A percentile compares a stretch with the other conserved stretches of the same genome.
phyloP scores from a whole-genome alignment of 257 asterid genomes.

The Echium plantagineum region DNA sequence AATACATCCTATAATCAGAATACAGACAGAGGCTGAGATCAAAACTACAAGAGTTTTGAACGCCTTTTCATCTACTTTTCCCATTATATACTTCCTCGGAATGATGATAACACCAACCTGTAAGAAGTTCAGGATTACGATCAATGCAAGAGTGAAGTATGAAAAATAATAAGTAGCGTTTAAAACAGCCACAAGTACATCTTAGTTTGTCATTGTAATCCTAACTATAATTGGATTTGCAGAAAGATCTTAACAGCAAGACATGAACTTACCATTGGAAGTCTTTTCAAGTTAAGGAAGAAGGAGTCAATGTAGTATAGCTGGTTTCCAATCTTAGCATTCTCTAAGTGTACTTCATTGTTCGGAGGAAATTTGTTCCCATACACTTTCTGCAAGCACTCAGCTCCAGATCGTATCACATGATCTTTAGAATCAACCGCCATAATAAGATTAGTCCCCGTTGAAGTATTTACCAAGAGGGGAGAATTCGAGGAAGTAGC shows the following conservation, averaged over 20 bases:
- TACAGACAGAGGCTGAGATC: constrained; percentile 79
- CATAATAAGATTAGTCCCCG: constrained; percentile 66
- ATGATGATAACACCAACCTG: constrained; percentile 87
- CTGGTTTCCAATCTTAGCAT: constrained; percentile 55
- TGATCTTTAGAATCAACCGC: constrained; percentile 59
- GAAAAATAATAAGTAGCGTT: too few relatives aligned
- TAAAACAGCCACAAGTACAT: not conserved
- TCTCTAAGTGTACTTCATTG: constrained; percentile 77
- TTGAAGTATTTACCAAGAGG: constrained; percentile 45
- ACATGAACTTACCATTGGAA: constrained; percentile 61
- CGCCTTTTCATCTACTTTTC: constrained; percentile 76
- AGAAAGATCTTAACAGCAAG: not conserved
- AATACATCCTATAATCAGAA: constrained; percentile 65
- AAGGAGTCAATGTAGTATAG: constrained; percentile 75
- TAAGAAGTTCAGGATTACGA: constrained; percentile 10
- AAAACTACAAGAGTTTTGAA: constrained; percentile 53
- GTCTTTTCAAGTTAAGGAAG: constrained; percentile 78
- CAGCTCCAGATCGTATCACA: constrained; percentile 70
- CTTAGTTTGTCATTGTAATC: not conserved
- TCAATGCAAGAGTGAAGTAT: not conserved
- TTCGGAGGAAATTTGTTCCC: constrained; percentile 47
- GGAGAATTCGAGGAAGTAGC: constrained; percentile 80
- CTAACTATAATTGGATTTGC: not conserved
- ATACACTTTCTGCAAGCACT: constrained; percentile 44
- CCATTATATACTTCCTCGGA: constrained; percentile 88